Evolutionary conservation across 2,329 filamentous ascomycete genomes (phyloP), one percentile per base, ranked within the genome.

Genomic region (Cercospora zeina): DNA sequence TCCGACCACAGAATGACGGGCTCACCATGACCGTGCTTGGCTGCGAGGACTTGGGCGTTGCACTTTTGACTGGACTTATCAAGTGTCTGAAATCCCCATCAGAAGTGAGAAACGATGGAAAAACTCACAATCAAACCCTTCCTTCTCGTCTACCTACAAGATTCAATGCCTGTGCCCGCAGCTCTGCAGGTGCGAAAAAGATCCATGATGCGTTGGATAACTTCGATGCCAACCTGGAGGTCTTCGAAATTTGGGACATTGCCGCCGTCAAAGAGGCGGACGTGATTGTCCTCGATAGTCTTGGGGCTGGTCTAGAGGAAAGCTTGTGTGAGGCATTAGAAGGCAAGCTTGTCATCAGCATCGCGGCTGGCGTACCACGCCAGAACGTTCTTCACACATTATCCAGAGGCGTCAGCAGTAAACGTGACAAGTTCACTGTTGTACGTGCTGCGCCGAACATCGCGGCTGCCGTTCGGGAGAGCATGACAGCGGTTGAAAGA

Each of bases 371-470:
- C 61, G 85, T 95, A 21, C 86, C 88, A 1, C 84, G 86, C 14
- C 76, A 84, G 54, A 86, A 92, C 70, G 14, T 62, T 65, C 83
- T 88, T 71, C 77, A 78, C 14, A 82, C 85, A 33, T 76, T 93
- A 69, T 82, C 82, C 70, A 78, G 80, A 10, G 77, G 81, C 19
- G 79, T 81, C 37, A 70, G 69, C n/a, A 76, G 77, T 14, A 76
- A 80, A 64, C 77, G 78, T 59, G 79, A 81, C 34, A 77, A 80
- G 39, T 89, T 85, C 75, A 80, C 84, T 45, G 82, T 95, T 49
- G 87, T 96, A 4, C 83, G 91, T 33, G 90, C 89, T 59, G 91
- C 96, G 85, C 91, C 91, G 69, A 96, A 96, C 79, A 93, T 89
- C 0, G 90, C 91, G 10, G 87, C 87, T 27, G 82, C 90, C 54